phyloP scores from a whole-genome alignment of 768 basidiomycete species.

The Russula griseocarnosa region DNA sequence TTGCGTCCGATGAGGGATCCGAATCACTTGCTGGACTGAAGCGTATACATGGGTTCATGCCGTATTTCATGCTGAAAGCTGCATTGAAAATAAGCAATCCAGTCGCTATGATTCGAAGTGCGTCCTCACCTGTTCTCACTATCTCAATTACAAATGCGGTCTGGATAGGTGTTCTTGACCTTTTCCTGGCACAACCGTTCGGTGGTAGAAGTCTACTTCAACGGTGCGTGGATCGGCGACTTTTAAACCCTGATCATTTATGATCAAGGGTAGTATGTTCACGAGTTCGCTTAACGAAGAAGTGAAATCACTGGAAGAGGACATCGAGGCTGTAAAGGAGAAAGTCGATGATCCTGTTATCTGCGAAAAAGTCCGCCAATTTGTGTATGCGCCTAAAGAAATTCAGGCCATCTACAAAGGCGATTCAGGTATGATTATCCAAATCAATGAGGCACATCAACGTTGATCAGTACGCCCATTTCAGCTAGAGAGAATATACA shows the following conservation, averaged over 20 bases:
- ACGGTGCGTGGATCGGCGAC: slow-evolving; percentile 44
- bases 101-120: slow-evolving; percentile 90
- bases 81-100: slow-evolving; percentile 93
- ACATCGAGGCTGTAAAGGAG: slow-evolving; percentile 80
- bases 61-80: slow-evolving; percentile 93
- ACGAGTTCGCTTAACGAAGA: slow-evolving; percentile 89
- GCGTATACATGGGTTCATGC: slow-evolving; percentile 93
- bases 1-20: slow-evolving; percentile 89
- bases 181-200: slow-evolving; percentile 96
- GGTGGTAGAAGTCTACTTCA: slow-evolving; percentile 90
- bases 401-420: slow-evolving; percentile 77
- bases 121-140: slow-evolving; percentile 25
- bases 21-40: slow-evolving; percentile 85
- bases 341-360: slow-evolving; percentile 86
- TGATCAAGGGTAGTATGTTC: slow-evolving; percentile 69
- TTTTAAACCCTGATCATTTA: not conserved
- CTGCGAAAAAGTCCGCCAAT: slow-evolving; percentile 83
- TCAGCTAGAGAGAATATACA: slow-evolving; percentile 66
- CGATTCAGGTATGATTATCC: slow-evolving; percentile 64
- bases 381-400: slow-evolving; percentile 82
- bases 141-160: slow-evolving; percentile 1
- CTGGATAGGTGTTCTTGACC: slow-evolving; percentile 63
- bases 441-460: not conserved
- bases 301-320: slow-evolving; percentile 75
- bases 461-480: slow-evolving; percentile 2